Conservation (phyloP, 345 rosid species). For the Stellera chamaejasme region DNA sequence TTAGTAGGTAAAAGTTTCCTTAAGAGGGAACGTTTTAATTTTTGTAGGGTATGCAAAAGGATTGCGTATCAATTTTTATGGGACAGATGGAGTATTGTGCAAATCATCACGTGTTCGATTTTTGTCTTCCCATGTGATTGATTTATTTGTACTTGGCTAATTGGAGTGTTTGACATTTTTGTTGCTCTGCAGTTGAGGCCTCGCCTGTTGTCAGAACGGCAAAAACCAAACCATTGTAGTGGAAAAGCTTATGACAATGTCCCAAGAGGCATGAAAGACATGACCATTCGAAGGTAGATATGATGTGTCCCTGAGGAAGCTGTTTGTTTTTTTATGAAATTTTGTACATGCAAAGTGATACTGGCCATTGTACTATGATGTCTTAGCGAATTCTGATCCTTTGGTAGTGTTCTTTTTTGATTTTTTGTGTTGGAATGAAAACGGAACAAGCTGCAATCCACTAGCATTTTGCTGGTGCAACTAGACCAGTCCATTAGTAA, state of each 20-base stretch:
- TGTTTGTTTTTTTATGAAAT: neutral
- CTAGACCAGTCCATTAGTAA: neutral
- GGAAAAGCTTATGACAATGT: neutral
- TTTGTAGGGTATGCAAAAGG: neutral
- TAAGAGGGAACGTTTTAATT: no score
- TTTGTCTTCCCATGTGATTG: no score
- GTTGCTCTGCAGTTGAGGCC: conserved; percentile 48
- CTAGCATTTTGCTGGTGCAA: no score
- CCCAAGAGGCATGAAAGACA: neutral
- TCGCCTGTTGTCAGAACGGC: conserved; percentile 22
- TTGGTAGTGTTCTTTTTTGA: no score
- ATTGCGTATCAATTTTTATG: neutral
- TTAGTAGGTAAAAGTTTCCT: no score
- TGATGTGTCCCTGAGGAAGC: neutral
- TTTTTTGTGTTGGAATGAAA: no score
- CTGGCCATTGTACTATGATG: neutral
- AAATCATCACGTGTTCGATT: no score
- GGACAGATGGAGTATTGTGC: neutral
- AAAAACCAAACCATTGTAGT: neutral
- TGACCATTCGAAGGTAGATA: neutral
- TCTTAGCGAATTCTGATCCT: no score
- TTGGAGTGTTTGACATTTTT: conserved; percentile 10
- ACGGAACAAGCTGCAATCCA: no score
- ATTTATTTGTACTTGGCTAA: neutral
- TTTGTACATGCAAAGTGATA: conserved; percentile 1